Evolutionary conservation across 2,329 filamentous ascomycete genomes (phyloP), one percentile per base, ranked within the genome.

Genomic region (Paecilomyces niveus): DNA sequence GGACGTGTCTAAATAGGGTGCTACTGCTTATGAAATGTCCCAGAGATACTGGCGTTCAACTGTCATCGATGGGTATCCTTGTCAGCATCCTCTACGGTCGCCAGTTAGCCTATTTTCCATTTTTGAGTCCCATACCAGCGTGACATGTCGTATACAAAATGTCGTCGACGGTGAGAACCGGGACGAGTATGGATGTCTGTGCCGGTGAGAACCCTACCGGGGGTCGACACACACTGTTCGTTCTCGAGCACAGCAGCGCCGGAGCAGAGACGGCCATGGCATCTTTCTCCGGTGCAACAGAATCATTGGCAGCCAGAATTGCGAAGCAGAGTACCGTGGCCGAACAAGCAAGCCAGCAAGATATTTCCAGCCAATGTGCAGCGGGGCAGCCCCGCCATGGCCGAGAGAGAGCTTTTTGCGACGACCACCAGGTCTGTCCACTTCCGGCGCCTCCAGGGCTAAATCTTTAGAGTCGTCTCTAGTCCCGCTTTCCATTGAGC

Each of bases 371-470:
- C 50, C 50, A 52, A 52, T 52, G 22, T n/a, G 29, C 39, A 49
- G 57, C 51, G 39, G 55, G 50, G 39, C 39, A 45, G 45, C 45
- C 45, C 51, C 52, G 45, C 53, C 32, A 57, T 55, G 55, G 57
- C 61, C 57, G 26, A 29, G 26, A 29, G 26, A 29, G 26, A 29
- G 26, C 26, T 29, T 29, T 29, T 29, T 29, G 62, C 60, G 60
- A 56, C 63, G 61, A 57, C 63, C 62, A 62, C 60, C 35, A 29
- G 26, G 35, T 18, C 35, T 45, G 35, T 18, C 35, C 35, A 45
- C 35, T 45, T 45, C 35, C 35, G 35, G 35, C 13, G 4, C 13
- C 35, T 45, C 35, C 13, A 45, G 35, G 26, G 26, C 26, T 29
- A 29, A 29, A 29, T 4, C 26, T 29, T 29, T 29, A 29, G 26